phyloP scores from a whole-genome alignment of 352 stramenopile genomes.

The Pythium diclinum region DNA sequence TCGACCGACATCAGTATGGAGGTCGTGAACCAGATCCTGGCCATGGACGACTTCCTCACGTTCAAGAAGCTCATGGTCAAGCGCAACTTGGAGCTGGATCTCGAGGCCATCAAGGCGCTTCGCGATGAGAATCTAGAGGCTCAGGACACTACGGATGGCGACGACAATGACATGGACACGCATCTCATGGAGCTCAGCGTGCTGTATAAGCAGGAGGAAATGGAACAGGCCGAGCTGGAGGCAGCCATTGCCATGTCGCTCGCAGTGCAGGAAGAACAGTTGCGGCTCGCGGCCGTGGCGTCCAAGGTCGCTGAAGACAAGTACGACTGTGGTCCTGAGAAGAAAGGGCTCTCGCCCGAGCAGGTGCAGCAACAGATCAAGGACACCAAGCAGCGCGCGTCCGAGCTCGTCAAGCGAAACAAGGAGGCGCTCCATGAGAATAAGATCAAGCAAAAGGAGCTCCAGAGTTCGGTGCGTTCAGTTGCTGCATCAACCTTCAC shows the following conservation, averaged over 20 bases:
- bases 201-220: conserved; percentile 84
- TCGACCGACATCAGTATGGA: conserved; percentile 59
- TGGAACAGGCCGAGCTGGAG: conserved; percentile 81
- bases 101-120: conserved; percentile 83
- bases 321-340: conserved; percentile 31
- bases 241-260: conserved; percentile 75
- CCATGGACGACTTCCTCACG: conserved; percentile 89
- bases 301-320: conserved; percentile 69
- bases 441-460: conserved; percentile 63
- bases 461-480: conserved; percentile 31
- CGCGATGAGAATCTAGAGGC: conserved; percentile 45
- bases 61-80: conserved; percentile 94
- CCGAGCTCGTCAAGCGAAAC: conserved; percentile 72
- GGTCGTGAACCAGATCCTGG: conserved; percentile 86
- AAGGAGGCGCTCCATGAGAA: conserved; percentile 73
- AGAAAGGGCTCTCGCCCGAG: conserved; percentile 41
- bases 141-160: conserved; percentile 6
- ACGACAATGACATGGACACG: conserved; percentile 35
- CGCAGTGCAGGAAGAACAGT: conserved; percentile 64
- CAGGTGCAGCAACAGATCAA: conserved; percentile 54
- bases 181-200: conserved; percentile 85
- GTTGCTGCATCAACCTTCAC: background rate
- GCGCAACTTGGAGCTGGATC: conserved; percentile 88
- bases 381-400: conserved; percentile 67
- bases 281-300: conserved; percentile 49